Percentiles rank a stretch among this genome's conserved stretches.
phyloP scores from a whole-genome alignment of 139 green algal species.

The Choricystis sp. region DNA sequence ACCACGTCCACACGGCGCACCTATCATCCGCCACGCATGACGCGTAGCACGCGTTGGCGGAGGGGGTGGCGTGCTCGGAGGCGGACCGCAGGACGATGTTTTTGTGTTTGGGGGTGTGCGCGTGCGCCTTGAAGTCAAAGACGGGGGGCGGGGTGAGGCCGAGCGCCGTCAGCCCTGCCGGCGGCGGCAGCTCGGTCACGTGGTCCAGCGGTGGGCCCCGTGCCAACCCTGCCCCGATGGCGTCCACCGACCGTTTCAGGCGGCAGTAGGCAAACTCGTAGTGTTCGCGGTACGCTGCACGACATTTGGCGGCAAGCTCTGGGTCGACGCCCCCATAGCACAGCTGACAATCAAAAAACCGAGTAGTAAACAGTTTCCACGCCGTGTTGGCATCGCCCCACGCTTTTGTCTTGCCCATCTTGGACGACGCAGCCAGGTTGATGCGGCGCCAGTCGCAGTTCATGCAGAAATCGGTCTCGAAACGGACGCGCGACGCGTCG shows the following conservation, averaged over 20 bases:
- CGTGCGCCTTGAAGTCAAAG: neutral
- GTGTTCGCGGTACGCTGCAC: neutral
- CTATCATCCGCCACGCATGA: neutral
- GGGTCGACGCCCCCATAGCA: constrained; percentile 1
- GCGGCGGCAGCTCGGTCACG: neutral
- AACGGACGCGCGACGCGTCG: constrained; percentile 1
- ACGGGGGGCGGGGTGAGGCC: neutral
- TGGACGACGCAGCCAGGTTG: neutral
- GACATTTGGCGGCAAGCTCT: neutral
- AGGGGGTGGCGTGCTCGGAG: neutral
- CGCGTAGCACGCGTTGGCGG: neutral
- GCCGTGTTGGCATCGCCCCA: constrained; percentile 7
- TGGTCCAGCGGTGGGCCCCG: constrained; percentile 3
- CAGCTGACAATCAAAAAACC: constrained; percentile 5
- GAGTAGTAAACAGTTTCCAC: constrained; percentile 7
- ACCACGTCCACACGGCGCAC: constrained; percentile 6
- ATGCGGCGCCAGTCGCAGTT: constrained; percentile 8
- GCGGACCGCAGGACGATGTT: neutral
- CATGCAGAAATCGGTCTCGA: constrained; percentile 9
- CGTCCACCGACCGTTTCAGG: neutral
- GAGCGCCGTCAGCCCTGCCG: neutral
- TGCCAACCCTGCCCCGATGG: neutral
- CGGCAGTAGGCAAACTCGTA: constrained; percentile 8
- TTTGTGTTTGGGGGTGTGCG: neutral
- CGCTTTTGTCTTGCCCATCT: neutral